Base-by-base conservation (phyloP, 1,284 basidiomycete genomes). In the Inonotus hispidus region DNA sequence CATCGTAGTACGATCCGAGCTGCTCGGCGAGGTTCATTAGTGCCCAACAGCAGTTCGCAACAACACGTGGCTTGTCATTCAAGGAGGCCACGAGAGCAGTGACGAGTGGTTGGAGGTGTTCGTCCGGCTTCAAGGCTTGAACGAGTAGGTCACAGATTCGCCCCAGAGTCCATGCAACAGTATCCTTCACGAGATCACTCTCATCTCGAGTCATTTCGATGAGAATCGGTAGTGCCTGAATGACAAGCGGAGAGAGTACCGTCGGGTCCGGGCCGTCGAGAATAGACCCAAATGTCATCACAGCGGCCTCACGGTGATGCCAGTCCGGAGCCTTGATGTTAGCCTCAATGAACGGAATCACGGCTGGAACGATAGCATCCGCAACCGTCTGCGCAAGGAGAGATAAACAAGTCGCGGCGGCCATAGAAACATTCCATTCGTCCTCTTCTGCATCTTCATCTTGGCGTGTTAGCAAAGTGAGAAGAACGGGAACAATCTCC, bases 351-450 rank as follows among this genome's bases (percentile, higher is more conserved):
- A 98, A 99, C 2, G 97, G 96, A 63, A 99, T 95, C 59, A 98
- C 93, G 5, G 89, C 86, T 5, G 90, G 85, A 8, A 99, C 96
- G 66, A 99, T 92, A 23, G 84, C 80, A 72, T 99, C 96, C 61
- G 90, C 85, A 14, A 98, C 94, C 41, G 95, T 92, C 66, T 89
- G 88, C 0, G 97, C 93, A 60, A 99, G 84, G 45, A 95, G 86
- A 41, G 86, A 82, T 53, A 99, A 80, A 73, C 95, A 98, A 1
- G 93, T 95, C 25, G 90, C 94, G n/a, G 94, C 95, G 19, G 97
- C 93, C 94, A 98, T 98, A 29, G 94, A 89, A 49, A 96, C 88
- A 69, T 96, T 97, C 97, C 96, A 99, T 73, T 99, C 97, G 69
- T 98, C 97, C 67, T 98, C 96, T 62, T 97, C 95, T 0, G 93